Base-by-base conservation (phyloP, 305 asterid genomes). In the Ilex paraguariensis region DNA sequence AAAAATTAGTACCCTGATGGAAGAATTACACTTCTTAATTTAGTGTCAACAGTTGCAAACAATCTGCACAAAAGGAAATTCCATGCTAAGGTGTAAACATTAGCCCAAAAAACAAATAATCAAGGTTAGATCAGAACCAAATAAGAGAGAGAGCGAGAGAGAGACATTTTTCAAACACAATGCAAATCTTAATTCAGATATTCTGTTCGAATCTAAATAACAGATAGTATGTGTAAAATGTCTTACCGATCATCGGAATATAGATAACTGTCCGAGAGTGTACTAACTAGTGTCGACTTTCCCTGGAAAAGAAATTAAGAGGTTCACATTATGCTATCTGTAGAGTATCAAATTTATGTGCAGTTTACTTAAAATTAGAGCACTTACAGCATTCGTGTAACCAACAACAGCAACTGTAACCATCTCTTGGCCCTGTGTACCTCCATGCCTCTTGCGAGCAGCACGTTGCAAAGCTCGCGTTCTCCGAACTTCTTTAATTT, bases 31-130 rank as follows among this genome's bases (percentile, higher is more conserved):
- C 96, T 77, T 67, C 97, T 85, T 53, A 93, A 67, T 79, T 93
- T 93, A 7, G 97, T 95, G 77, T 93, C 99, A 59, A 93, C 99
- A 0, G 96, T 93, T 15, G 97, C 99, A 81, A 93, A 93, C 79
- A 93, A 71, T 74, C 99, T 93, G 95, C 79, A 79, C 64, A 59
- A 54, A 60, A 66, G 56, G 75, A 53, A 66, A 15, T 40, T 69
- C 45, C 66, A 54, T 46, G 57, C 63, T 32, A 63, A 70, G 61
- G 61, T 51, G 57, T 66, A 68, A 61, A 57, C 30, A 61, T 54
- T 7, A 69, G 16, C 66, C 56, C 54, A 16, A 56, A 11, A 39
- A 46, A 60, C 56, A 21, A 58, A 42, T 13, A 58, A 42, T 13
- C 32, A 44, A 56, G 59, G 17, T 14, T 17, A 15, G 51, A 69